Evolutionary conservation across 345 rosid species (phyloP).

Genomic region (Moringa oleifera): DNA sequence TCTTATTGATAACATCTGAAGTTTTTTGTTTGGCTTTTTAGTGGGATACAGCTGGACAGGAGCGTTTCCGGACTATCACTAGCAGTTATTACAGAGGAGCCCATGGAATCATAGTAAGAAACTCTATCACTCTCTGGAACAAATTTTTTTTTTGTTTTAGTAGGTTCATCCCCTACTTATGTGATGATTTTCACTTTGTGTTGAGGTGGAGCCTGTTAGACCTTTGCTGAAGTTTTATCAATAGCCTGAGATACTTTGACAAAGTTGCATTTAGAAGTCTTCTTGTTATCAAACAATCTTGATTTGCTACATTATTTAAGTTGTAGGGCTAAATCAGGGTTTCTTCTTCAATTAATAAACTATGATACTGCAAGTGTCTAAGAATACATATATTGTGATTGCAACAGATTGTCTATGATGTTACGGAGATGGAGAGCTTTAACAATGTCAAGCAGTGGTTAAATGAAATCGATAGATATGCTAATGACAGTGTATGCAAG

Average conservation of each 20-base stretch:
- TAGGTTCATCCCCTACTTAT: background rate
- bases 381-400: background rate
- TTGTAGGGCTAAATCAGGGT: background rate
- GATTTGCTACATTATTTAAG: too few relatives aligned
- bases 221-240: too few relatives aligned
- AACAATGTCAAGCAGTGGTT: conserved; percentile 90
- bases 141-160: background rate
- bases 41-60: conserved; percentile 97
- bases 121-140: background rate
- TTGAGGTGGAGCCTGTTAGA: too few relatives aligned
- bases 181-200: too few relatives aligned
- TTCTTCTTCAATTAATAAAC: background rate
- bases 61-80: conserved; percentile 86
- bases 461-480: conserved; percentile 80
- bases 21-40: conserved; percentile 22
- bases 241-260: too few relatives aligned
- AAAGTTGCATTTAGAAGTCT: too few relatives aligned
- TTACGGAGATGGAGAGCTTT: conserved; percentile 89
- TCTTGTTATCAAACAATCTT: too few relatives aligned
- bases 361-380: background rate
- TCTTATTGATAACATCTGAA: background rate
- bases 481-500: conserved; percentile 89
- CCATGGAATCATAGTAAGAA: conserved; percentile 78
- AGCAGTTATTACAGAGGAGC: conserved; percentile 96
- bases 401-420: conserved; percentile 72